Evolutionary conservation across 352 stramenopile genomes (phyloP), one percentile per base, ranked within the genome.

Genomic region (Globisporangium radiosum): DNA sequence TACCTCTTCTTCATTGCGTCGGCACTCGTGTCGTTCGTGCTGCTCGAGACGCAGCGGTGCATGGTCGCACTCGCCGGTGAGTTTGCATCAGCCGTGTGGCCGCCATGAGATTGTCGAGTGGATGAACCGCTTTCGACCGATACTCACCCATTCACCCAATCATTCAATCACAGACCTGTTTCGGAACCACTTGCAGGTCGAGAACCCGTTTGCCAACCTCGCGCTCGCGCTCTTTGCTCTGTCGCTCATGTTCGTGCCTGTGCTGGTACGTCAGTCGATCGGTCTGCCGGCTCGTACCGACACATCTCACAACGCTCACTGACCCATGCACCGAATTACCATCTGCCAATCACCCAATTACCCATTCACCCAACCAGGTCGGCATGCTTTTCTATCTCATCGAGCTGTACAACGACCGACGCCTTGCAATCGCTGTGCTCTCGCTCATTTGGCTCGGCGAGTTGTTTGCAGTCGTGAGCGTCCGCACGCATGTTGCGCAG

Each of bases 321-420:
- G 25, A 33, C 25, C 25, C 25, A 33, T 33, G 25, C 25, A 33
- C 25, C 25, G 3, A 33, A 33, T 33, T 3, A 33, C 25, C 25
- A 33, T 3, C 11, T 44, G 40, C 5, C 7, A n/a, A 17, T 42
- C n/a, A 38, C 49, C 33, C 19, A 40, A 33, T 33, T 33, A 33
- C 25, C 25, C 25, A 33, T 33, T 33, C 25, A 33, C 25, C 25
- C 49, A 17, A 37, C 17, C 56, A 90, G 81, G 70, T 98, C 11
- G 96, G 96, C 2, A 97, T 98, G 73, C 76, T 97, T 25, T 98
- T 98, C 63, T 99, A 98, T 72, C 62, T 98, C 39, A 96, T 98
- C 67, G 94, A 98, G 64, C 78, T 96, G 55, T 98, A 98, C 79
- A 87, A 92, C 49, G 93, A 98, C 68, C 86, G 89, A 11, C 60